A percentile compares a stretch with the other conserved stretches of the same genome.
phyloP scores from a whole-genome alignment of 495 filamentous ascomycete genomes.

The Cladorrhinum samala region DNA sequence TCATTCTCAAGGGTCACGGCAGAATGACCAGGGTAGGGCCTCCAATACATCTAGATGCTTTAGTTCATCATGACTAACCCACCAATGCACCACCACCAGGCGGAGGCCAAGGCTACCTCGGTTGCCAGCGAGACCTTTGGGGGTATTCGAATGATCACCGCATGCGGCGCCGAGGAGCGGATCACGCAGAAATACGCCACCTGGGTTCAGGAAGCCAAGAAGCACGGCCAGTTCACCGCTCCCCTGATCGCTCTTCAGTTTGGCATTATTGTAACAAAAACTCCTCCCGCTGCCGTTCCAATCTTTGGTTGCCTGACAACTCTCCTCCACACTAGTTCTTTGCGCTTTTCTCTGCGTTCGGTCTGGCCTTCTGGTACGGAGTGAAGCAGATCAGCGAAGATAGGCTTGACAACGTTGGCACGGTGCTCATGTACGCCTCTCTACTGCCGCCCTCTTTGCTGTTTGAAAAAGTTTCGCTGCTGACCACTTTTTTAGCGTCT shows the following conservation, averaged over 20 bases:
- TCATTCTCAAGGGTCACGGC: conserved; percentile 51
- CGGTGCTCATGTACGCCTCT: conserved; percentile 45
- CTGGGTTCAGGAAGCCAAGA: conserved; percentile 53
- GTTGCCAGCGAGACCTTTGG: conserved; percentile 54
- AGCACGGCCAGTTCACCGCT: conserved; percentile 40
- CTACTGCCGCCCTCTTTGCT: too few species aligned
- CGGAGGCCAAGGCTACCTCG: conserved; percentile 47
- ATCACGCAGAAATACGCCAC: conserved; percentile 44
- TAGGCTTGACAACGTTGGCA: conserved; percentile 37
- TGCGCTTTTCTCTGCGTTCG: conserved; percentile 36
- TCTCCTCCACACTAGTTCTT: too few species aligned
- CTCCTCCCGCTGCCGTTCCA: too few species aligned
- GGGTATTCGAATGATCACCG: conserved; percentile 53
- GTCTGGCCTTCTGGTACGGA: conserved; percentile 50
- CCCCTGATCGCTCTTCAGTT: conserved; percentile 44
- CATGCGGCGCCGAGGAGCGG: conserved; percentile 56
- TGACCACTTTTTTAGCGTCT: too few species aligned
- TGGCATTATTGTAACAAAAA: conserved; percentile 22
- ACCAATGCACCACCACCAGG: too few species aligned
- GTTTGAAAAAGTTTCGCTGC: too few species aligned
- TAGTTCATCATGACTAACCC: too few species aligned
- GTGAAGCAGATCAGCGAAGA: conserved; percentile 35
- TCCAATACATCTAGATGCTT: too few species aligned
- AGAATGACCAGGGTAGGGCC: conserved; percentile 28
- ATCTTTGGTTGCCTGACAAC: too few species aligned